Conservation (phyloP, 2,329 filamentous ascomycete species). For the Penicillium sp. region DNA sequence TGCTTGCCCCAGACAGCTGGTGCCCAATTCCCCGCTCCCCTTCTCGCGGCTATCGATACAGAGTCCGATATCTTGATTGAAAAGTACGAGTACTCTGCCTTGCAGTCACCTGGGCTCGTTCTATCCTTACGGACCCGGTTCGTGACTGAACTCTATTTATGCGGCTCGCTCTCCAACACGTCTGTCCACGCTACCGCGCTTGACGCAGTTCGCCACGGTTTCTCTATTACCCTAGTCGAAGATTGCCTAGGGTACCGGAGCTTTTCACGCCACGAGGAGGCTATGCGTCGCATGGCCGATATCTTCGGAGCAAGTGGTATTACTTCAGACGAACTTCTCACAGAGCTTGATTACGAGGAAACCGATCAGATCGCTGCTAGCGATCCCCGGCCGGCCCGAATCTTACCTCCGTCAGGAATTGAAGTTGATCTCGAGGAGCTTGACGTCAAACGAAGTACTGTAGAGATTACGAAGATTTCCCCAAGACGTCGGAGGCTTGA, state of each 20-base stretch:
- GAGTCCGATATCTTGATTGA: conserved; percentile 58
- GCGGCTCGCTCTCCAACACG: conserved; percentile 83
- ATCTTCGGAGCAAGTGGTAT: conserved; percentile 74
- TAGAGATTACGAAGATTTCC: conserved; percentile 17
- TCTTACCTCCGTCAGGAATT: conserved; percentile 35
- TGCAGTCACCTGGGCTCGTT: conserved; percentile 74
- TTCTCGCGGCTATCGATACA: conserved; percentile 57
- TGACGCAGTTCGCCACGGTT: conserved; percentile 85
- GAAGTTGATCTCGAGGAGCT: conserved; percentile 43
- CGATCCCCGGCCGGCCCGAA: conserved; percentile 21
- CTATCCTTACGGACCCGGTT: conserved; percentile 81
- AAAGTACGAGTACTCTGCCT: conserved; percentile 88
- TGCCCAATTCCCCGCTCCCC: conserved; percentile 55
- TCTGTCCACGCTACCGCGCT: conserved; percentile 90
- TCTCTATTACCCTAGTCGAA: conserved; percentile 83
- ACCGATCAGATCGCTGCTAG: conserved; percentile 43
- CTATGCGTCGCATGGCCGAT: conserved; percentile 72
- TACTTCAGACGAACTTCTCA: conserved; percentile 64
- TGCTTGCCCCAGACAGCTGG: conserved; percentile 49
- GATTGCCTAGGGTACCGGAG: conserved; percentile 86
- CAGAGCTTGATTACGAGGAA: conserved; percentile 49
- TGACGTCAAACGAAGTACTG: conserved; percentile 31
- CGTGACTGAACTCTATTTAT: conserved; percentile 87
- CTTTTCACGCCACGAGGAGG: conserved; percentile 69
- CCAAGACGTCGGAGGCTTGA: conserved; percentile 19